These are phyloP conservation scores for Phytophthora cactorum DNA, from an alignment of 352 stramenopile species.

Conservation along the genomic window DNA sequence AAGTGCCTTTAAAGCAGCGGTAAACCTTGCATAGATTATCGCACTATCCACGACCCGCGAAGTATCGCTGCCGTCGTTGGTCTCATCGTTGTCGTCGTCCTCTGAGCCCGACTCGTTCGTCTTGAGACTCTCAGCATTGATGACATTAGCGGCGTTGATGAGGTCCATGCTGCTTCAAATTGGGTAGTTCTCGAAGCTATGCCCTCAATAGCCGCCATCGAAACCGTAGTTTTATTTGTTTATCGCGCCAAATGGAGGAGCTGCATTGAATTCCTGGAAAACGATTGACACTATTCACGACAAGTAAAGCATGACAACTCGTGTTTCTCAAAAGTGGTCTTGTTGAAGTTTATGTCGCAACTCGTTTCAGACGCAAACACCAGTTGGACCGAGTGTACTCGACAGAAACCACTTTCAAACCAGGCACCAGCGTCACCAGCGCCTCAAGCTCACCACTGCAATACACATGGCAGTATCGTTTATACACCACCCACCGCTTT, in stretches of 20 bases:
- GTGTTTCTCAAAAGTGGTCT: too few species aligned
- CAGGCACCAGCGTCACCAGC: conserved; percentile 60
- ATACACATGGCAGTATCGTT: conserved; percentile 89
- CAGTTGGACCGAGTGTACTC: conserved; percentile 86
- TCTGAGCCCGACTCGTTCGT: background rate
- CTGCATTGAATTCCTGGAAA: too few species aligned
- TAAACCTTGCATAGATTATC: conserved; percentile 32
- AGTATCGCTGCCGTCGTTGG: conserved; percentile 21
- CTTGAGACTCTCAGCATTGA: background rate
- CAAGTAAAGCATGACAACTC: too few species aligned
- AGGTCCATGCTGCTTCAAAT: background rate
- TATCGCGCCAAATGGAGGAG: too few species aligned
- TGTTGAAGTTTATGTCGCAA: conserved; percentile 7
- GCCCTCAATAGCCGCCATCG: background rate
- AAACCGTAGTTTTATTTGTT: conserved; percentile 1
- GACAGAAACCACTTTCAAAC: conserved; percentile 60
- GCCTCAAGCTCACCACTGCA: conserved; percentile 70
- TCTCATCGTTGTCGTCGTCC: conserved; percentile 1
- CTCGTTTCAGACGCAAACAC: conserved; percentile 60
- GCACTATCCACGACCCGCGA: conserved; percentile 27
- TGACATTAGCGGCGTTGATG: background rate
- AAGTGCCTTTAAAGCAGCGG: background rate
- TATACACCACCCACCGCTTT: conserved; percentile 80
- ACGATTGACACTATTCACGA: too few species aligned
- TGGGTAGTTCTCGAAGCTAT: background rate